Evolutionary conservation across 2,329 filamentous ascomycete species (phyloP), one percentile per base, ranked within the genome.

Genomic region (Dactylella cylindrospora): DNA sequence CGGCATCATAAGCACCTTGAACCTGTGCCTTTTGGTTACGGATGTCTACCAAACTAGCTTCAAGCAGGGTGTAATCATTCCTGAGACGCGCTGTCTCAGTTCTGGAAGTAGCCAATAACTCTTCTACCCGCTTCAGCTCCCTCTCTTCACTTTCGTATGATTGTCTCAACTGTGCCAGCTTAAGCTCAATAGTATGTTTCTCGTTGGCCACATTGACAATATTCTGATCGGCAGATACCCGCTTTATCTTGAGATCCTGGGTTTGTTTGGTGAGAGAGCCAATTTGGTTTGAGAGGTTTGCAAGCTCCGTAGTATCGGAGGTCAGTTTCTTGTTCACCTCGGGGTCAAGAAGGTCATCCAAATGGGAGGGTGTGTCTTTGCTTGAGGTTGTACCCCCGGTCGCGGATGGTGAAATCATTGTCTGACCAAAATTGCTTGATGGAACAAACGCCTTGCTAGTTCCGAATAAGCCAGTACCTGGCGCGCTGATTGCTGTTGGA

Each of bases 261-360:
- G 95, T 95, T 74, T 98, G 90, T 70, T 85, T 94, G 0, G 90
- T 86, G 51, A 98, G 75, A 2, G 87, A 91, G 25, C 89, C 85
- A 66, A 98, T 89, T 73, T 97, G 93, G 72, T 95, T 97, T 0
- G 91, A 96, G 68, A 98, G 79, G 71, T 98, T 97, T 45, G 90
- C 93, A 55, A 98, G 79, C 72, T 98, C 93, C 0, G 87, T 85
- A 2, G 90, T 93, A 71, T 98, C 93, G 66, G 84, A 85, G 0
- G 86, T 93, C 20, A 97, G 77, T 72, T 87, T 94, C 73, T 86
- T 93, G 74, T 85, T 91, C 51, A 90, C 83, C 70, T 95, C 90
- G 1, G 86, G 86, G 66, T 97, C 91, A n/a, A 98, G 79, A 5
- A 97, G 79, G 72, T 97, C 93, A 68, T 96, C 90, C 44, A 84